Percentiles rank a stretch among this genome's conserved stretches.
Conservation (phyloP, 257 asterid genomes). For the Scutellaria galericulata region DNA sequence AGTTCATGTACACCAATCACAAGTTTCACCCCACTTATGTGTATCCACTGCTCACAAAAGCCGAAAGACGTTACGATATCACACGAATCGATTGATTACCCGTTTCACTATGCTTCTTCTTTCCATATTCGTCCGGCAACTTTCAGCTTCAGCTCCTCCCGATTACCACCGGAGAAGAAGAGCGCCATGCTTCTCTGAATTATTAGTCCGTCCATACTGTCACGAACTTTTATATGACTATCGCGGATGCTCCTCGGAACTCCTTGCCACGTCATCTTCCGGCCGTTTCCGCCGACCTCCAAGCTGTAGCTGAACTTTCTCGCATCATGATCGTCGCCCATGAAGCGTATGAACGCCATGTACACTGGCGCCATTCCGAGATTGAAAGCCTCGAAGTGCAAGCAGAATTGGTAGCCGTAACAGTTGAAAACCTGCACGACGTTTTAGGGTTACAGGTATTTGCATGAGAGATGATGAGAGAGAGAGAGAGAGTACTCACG, state of each 20-base stretch:
- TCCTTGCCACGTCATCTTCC: constrained; percentile 66
- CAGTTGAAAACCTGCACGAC: constrained; percentile 57
- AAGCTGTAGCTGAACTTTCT: constrained; percentile 55
- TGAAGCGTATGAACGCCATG: constrained; percentile 69
- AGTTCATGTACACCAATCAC: constrained; percentile 21
- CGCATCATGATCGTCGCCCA: constrained; percentile 63
- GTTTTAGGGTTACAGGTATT: background rate
- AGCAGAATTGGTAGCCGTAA: constrained; percentile 62
- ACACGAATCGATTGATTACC: too few relatives aligned
- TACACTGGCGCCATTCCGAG: constrained; percentile 59
- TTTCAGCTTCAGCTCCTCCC: constrained; percentile 58
- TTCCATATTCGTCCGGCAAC: constrained; percentile 61
- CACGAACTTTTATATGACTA: constrained; percentile 54
- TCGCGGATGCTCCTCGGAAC: constrained; percentile 65
- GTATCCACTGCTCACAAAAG: background rate
- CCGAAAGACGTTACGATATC: too few relatives aligned
- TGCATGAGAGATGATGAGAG: background rate
- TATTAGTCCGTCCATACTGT: constrained; percentile 64
- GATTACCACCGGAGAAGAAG: constrained; percentile 55
- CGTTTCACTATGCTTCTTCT: constrained; percentile 41
- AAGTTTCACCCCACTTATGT: background rate
- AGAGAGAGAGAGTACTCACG: constrained; percentile 38
- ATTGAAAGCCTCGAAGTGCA: constrained; percentile 68
- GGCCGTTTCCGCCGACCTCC: constrained; percentile 53
- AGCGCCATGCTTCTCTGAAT: constrained; percentile 60